Evolutionary conservation across 2,329 filamentous ascomycete species (phyloP).

Genomic region (Westerdykella ornata): DNA sequence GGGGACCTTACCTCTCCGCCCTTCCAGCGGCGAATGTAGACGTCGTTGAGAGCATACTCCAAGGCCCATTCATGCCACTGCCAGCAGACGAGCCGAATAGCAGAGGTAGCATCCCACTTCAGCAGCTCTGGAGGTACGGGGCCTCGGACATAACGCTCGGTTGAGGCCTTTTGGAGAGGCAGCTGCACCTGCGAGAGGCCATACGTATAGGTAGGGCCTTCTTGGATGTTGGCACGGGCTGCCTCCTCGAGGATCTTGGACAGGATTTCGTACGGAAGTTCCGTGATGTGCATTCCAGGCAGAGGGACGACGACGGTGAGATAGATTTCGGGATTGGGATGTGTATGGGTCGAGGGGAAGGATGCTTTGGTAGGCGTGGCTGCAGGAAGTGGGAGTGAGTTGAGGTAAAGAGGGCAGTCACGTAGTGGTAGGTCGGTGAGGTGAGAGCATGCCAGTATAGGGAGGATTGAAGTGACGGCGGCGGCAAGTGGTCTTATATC

Average conservation of each 20-base stretch:
- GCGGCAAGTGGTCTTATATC: neutral
- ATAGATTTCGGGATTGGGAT: neutral
- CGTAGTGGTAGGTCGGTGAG: neutral
- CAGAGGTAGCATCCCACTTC: conserved; percentile 46
- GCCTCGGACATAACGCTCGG: conserved; percentile 48
- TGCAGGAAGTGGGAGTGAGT: neutral
- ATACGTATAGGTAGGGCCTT: conserved; percentile 48
- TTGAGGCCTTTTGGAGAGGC: conserved; percentile 40
- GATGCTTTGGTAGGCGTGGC: neutral
- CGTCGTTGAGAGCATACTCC: conserved; percentile 45
- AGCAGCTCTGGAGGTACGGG: conserved; percentile 47
- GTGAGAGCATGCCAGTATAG: neutral
- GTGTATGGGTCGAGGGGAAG: no score
- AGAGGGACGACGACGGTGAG: neutral
- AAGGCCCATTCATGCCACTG: conserved; percentile 51
- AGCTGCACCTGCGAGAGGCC: conserved; percentile 46
- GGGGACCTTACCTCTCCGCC: conserved; percentile 36
- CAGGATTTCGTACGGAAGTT: conserved; percentile 48
- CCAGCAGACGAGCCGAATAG: conserved; percentile 46
- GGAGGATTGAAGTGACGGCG: neutral
- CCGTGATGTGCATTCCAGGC: conserved; percentile 43
- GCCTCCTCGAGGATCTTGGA: conserved; percentile 46
- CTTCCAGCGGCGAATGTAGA: conserved; percentile 49
- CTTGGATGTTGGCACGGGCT: conserved; percentile 42
- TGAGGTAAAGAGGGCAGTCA: neutral